Evolutionary conservation across 2,329 filamentous ascomycete genomes (phyloP).

Genomic region (Diaporthe australafricana): DNA sequence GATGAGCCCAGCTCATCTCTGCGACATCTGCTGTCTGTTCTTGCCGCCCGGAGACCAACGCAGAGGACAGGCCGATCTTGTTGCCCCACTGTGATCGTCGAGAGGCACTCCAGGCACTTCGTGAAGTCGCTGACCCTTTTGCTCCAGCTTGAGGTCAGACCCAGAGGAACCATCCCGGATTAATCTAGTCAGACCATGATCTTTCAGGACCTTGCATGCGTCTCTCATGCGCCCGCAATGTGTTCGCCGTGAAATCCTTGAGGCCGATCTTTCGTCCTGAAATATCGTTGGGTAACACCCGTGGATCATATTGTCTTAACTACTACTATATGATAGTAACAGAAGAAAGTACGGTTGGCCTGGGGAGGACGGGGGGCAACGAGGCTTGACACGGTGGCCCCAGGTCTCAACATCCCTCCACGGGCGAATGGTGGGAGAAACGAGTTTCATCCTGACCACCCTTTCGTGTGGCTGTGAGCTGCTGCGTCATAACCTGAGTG

Average conservation of each 20-base stretch:
- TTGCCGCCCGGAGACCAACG: slow-evolving; percentile 10
- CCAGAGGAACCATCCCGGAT: background rate
- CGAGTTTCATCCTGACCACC: slow-evolving; percentile 12
- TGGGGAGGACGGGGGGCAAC: background rate
- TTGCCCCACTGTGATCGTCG: background rate
- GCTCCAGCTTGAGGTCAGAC: background rate
- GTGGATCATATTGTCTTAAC: slow-evolving; percentile 12
- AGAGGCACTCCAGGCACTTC: background rate
- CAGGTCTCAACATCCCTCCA: background rate
- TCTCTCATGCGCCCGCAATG: slow-evolving; percentile 4
- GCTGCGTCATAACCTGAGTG: slow-evolving; percentile 16
- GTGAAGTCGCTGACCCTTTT: background rate
- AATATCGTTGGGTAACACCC: slow-evolving; percentile 17
- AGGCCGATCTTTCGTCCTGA: slow-evolving; percentile 2
- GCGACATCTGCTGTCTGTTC: slow-evolving; percentile 22
- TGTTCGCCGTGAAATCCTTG: slow-evolving; percentile 7
- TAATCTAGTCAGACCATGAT: background rate
- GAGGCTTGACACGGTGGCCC: slow-evolving; percentile 6
- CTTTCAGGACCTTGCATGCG: background rate
- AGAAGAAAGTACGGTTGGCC: background rate
- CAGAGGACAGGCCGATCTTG: background rate
- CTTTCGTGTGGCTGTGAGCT: slow-evolving; percentile 4
- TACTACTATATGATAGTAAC: background rate
- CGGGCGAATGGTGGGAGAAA: background rate
- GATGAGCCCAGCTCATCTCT: slow-evolving; percentile 28